Evolutionary conservation across 768 basidiomycete genomes (phyloP), one percentile per base, ranked within the genome.

Genomic region (Lentinus brumalis): DNA sequence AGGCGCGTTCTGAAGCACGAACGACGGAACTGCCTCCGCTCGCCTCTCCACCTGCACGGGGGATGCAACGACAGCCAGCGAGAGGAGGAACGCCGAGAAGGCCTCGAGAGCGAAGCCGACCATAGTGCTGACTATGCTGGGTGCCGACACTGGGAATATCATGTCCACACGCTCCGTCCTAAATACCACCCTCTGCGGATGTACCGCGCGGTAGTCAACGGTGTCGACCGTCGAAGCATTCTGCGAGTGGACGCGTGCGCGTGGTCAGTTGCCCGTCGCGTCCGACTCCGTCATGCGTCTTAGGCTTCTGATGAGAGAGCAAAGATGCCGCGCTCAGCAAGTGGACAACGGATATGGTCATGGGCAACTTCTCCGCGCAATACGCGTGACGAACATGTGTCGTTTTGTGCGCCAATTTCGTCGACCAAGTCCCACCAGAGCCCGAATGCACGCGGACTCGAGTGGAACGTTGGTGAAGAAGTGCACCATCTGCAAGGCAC

Each of bases 1-100:
- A n/a, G 71, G 71, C 8, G 71, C 71, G 51, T 66, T 64, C 29
- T 62, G 49, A 32, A 67, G 59, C 45, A 70, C 70, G 57, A 63
- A 73, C 38, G 57, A 35, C 11, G 71, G 71, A 3, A 73, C 52
- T 3, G 69, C 58, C 16, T 54, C 56, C 47, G 47, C 60, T 55
- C 58, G 62, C 58, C 51, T 59, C 6, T 21, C 41, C 30, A 63
- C 41, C 8, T 55, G 59, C 42, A 57, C 35, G 4, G 63, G 57
- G 26, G 35, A 42, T 2, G 62, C 53, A 3, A 35, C 21, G 18
- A 50, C 62, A 16, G 54, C 42, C 21, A 59, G 57, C 47, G 62
- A 15, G 42, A 58, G 18, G 26, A 40, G 15, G 57, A 57, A 45
- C 45, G 44, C 53, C 6, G 49, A 10, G 52, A 54, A 21, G 6